Percentiles rank a stretch among this genome's conserved stretches.
Conservation (phyloP, 495 filamentous ascomycete genomes). For the Penicillium pulvis region DNA sequence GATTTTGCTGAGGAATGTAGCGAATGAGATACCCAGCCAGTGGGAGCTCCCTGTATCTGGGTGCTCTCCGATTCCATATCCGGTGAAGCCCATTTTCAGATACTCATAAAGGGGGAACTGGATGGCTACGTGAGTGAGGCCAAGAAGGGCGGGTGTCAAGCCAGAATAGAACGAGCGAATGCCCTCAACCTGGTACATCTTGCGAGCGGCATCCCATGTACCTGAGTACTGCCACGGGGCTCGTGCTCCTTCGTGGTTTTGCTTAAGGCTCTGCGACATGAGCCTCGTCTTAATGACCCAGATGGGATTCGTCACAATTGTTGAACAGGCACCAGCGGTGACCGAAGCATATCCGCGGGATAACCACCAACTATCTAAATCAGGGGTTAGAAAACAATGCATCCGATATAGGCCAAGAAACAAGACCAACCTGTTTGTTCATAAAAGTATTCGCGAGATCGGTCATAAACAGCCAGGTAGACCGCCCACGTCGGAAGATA, state of each 20-base stretch:
- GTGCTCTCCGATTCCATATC: conserved; percentile 74
- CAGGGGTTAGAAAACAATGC: conserved; percentile 12
- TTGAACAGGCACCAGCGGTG: conserved; percentile 87
- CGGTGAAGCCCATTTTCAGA: conserved; percentile 88
- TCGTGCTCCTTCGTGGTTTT: conserved; percentile 55
- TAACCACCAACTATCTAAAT: conserved; percentile 59
- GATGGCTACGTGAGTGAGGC: conserved; percentile 92
- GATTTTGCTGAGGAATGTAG: conserved; percentile 93
- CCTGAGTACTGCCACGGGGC: conserved; percentile 87
- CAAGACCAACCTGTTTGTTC: conserved; percentile 62
- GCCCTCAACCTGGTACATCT: conserved; percentile 93
- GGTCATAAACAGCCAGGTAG: conserved; percentile 94
- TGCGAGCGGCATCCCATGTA: conserved; percentile 85
- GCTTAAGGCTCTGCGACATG: conserved; percentile 76
- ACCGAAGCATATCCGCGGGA: conserved; percentile 76
- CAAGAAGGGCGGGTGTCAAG: conserved; percentile 86
- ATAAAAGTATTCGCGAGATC: conserved; percentile 71
- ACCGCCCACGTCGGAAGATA: conserved; percentile 99
- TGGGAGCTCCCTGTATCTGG: conserved; percentile 62
- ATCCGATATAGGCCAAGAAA: not conserved
- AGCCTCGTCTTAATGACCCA: conserved; percentile 99
- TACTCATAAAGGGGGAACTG: conserved; percentile 97
- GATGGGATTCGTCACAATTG: conserved; percentile 96
- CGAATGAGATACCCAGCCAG: conserved; percentile 74
- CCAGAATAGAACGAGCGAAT: conserved; percentile 93